Percentiles rank a stretch among this genome's conserved stretches.
Evolutionary conservation across 805 yeast genomes (phyloP).

Genomic region (Saccharomycopsis vini): DNA sequence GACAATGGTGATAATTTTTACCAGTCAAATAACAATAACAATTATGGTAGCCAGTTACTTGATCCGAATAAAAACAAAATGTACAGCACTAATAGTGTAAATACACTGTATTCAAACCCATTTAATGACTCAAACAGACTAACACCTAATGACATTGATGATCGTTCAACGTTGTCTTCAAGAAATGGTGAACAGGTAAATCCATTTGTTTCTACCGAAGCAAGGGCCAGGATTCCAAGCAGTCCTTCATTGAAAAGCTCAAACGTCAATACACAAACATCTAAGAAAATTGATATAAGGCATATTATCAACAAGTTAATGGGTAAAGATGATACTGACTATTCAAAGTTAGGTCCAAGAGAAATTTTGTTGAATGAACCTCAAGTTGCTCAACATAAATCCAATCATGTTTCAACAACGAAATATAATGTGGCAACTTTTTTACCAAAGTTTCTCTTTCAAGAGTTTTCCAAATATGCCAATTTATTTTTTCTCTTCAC

Average conservation of each 20-base stretch:
- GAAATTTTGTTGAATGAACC: conserved; percentile 14
- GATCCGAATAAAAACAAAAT: too few relatives aligned
- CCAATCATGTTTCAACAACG: conserved; percentile 88
- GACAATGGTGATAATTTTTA: conserved; percentile 1
- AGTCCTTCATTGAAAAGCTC: neutral
- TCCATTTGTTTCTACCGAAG: conserved; percentile 15
- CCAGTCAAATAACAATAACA: neutral
- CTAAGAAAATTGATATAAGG: conserved; percentile 31
- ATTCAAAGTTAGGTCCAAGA: conserved; percentile 44
- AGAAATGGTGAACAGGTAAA: conserved; percentile 16
- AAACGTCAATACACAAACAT: conserved; percentile 22
- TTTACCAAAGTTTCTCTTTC: conserved; percentile 87
- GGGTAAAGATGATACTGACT: conserved; percentile 37
- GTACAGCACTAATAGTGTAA: conserved; percentile 1
- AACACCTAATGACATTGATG: conserved; percentile 3
- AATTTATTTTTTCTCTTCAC: conserved; percentile 90
- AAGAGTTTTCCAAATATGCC: conserved; percentile 95
- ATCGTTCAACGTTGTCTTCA: conserved; percentile 11
- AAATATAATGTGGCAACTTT: conserved; percentile 92
- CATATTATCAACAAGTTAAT: conserved; percentile 26
- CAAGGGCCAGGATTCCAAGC: neutral
- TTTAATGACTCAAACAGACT: conserved; percentile 10
- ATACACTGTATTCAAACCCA: conserved; percentile 8
- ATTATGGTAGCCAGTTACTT: neutral
- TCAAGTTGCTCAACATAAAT: conserved; percentile 45